Percentiles rank a stretch among this genome's conserved stretches.
These are phyloP conservation scores for Fraxinus excelsior DNA, from an alignment of 257 asterid species.

Conservation along the genomic window DNA sequence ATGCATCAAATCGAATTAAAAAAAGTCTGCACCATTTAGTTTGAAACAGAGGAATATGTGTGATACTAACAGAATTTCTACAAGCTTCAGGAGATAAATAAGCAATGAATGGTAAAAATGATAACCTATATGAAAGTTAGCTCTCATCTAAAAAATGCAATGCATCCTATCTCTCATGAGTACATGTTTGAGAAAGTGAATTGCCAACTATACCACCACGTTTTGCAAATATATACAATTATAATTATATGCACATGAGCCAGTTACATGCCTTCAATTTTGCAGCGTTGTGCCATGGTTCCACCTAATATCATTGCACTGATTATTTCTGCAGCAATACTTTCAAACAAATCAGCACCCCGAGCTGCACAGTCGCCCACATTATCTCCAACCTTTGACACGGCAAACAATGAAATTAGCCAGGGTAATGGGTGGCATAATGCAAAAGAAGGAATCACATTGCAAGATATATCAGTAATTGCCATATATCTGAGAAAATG, in stretches of 20 bases:
- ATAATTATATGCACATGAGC: constrained; percentile 7
- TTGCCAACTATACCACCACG: neutral
- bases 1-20: neutral
- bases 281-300: constrained; percentile 93
- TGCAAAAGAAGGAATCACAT: neutral
- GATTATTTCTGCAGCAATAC: constrained; percentile 98
- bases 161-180: constrained; percentile 3
- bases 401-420: constrained; percentile 27
- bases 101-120: constrained; percentile 8
- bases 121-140: neutral
- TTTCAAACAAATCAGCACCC: constrained; percentile 98
- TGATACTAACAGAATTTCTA: neutral
- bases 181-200: constrained; percentile 18
- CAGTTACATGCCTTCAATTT: constrained; percentile 70
- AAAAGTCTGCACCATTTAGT: no score
- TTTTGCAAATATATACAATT: neutral
- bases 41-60: no score
- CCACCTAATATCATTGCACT: constrained; percentile 99
- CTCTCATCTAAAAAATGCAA: neutral
- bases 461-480: neutral
- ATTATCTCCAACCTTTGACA: constrained; percentile 91
- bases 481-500: neutral
- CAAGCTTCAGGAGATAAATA: neutral
- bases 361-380: constrained; percentile 99
- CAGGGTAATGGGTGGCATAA: constrained; percentile 10